Percentiles rank a stretch among this genome's conserved stretches.
Evolutionary conservation across 495 filamentous ascomycete genomes (phyloP).

Genomic region (Aspergillus baeticus): DNA sequence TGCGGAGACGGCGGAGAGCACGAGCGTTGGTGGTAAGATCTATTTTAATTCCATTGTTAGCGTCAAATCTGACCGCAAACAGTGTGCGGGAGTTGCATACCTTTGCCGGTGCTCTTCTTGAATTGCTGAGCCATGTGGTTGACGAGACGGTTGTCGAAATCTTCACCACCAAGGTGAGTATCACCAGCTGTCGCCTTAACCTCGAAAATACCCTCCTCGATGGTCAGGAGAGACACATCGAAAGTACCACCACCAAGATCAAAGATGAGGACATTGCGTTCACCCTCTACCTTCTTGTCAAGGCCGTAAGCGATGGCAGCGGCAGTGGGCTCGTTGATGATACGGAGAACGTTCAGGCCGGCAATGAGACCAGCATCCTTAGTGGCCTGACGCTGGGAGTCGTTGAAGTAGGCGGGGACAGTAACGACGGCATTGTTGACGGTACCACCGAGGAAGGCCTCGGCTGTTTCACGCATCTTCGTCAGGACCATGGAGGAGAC

Average conservation of each 20-base stretch:
- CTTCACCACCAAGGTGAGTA: constrained; percentile 98
- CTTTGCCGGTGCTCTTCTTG: constrained; percentile 78
- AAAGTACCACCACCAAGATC: constrained; percentile 99
- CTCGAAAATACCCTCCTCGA: constrained; percentile 99
- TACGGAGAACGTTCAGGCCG: constrained; percentile 96
- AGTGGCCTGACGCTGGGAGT: constrained; percentile 98
- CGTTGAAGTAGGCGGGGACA: constrained; percentile 99
- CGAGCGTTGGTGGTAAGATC: constrained; percentile 87
- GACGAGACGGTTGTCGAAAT: constrained; percentile 97
- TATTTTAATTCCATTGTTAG: too few relatives aligned
- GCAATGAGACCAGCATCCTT: constrained; percentile 98
- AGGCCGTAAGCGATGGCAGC: constrained; percentile 93
- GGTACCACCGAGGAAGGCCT: constrained; percentile 92
- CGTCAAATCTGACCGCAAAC: too few relatives aligned
- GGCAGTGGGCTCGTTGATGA: constrained; percentile 99
- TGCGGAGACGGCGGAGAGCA: constrained; percentile 95
- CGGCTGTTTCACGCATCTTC: constrained; percentile 98
- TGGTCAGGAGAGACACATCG: constrained; percentile 98
- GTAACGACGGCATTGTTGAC: constrained; percentile 99
- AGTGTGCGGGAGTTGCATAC: not conserved
- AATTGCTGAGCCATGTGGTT: constrained; percentile 96
- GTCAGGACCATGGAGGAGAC: constrained; percentile 93
- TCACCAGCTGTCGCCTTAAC: constrained; percentile 99
- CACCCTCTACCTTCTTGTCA: constrained; percentile 93
- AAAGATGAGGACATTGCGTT: constrained; percentile 99